phyloP scores from a whole-genome alignment of 1,284 basidiomycete species.

The Ustilago cynodontis region DNA sequence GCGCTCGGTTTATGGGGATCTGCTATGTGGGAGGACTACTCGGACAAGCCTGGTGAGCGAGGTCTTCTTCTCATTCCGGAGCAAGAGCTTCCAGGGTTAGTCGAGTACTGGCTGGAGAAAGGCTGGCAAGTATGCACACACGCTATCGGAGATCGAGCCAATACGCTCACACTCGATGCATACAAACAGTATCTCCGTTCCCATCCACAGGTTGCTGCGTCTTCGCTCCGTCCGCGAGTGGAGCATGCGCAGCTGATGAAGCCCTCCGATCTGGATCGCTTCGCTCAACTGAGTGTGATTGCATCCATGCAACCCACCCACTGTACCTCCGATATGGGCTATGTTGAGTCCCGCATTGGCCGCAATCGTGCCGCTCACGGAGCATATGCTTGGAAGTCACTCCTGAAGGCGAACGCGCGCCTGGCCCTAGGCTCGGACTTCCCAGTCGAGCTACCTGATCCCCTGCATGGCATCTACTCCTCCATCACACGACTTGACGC shows the following conservation, averaged over 20 bases:
- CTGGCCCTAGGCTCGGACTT: constrained; percentile 90
- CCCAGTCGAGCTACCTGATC: constrained; percentile 75
- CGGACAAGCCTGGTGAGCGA: constrained; percentile 73
- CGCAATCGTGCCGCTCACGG: constrained; percentile 75
- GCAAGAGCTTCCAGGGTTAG: constrained; percentile 33
- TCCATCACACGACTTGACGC: constrained; percentile 80
- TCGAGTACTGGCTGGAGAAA: constrained; percentile 50
- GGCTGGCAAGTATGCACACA: constrained; percentile 73
- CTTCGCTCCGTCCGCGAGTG: constrained; percentile 78
- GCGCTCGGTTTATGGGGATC: constrained; percentile 92
- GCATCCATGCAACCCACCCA: constrained; percentile 94
- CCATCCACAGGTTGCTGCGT: constrained; percentile 2
- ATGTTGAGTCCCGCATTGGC: constrained; percentile 70
- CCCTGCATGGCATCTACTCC: constrained; percentile 80
- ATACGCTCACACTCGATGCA: constrained; percentile 77
- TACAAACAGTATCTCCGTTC: constrained; percentile 48
- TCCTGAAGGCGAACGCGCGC: constrained; percentile 74
- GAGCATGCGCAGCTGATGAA: constrained; percentile 87
- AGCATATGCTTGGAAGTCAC: constrained; percentile 87
- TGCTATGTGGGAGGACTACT: constrained; percentile 84
- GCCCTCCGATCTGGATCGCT: constrained; percentile 77
- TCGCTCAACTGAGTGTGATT: constrained; percentile 83
- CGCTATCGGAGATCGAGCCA: constrained; percentile 90
- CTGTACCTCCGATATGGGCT: constrained; percentile 87
- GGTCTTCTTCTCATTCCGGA: constrained; percentile 49